Percentiles rank a stretch among this genome's conserved stretches.
These are phyloP conservation scores for Rhizopogon vesiculosus DNA, from an alignment of 768 basidiomycete genomes.

Conservation along the genomic window DNA sequence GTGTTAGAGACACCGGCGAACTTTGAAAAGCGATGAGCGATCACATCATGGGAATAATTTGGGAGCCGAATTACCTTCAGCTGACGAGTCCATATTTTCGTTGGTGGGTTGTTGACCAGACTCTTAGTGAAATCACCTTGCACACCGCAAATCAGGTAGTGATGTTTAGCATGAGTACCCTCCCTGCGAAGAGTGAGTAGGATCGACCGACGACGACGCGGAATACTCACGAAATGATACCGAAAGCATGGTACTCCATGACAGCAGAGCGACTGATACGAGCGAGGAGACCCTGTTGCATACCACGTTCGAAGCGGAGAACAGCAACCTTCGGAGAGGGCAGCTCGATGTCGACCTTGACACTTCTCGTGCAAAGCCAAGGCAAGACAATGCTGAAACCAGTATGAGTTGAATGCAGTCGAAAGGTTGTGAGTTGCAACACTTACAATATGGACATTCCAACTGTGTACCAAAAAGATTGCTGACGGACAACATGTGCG, in stretches of 20 bases:
- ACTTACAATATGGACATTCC: constrained; percentile 72
- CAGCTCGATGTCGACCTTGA: too few relatives aligned
- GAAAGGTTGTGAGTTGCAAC: neutral
- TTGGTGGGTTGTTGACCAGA: too few relatives aligned
- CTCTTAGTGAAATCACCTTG: too few relatives aligned
- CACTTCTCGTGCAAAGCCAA: too few relatives aligned
- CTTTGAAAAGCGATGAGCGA: constrained; percentile 25
- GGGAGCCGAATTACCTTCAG: too few relatives aligned
- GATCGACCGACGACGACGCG: neutral
- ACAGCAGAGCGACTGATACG: constrained; percentile 69
- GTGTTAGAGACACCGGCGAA: constrained; percentile 76
- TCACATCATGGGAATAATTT: too few relatives aligned
- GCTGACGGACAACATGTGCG: constrained; percentile 52
- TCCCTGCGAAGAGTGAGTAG: too few relatives aligned
- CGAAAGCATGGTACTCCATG: constrained; percentile 83
- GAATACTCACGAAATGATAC: constrained; percentile 61
- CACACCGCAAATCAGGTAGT: too few relatives aligned
- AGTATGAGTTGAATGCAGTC: constrained; percentile 2
- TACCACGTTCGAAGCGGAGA: constrained; percentile 74
- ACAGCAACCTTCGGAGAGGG: constrained; percentile 17
- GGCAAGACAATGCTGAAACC: too few relatives aligned
- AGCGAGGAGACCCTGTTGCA: constrained; percentile 78
- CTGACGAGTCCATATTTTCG: too few relatives aligned
- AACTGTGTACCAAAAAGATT: constrained; percentile 74
- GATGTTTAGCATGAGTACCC: too few relatives aligned